These are phyloP conservation scores for Clavispora phyllophila DNA, from an alignment of 805 yeast genomes.

Conservation along the genomic window DNA sequence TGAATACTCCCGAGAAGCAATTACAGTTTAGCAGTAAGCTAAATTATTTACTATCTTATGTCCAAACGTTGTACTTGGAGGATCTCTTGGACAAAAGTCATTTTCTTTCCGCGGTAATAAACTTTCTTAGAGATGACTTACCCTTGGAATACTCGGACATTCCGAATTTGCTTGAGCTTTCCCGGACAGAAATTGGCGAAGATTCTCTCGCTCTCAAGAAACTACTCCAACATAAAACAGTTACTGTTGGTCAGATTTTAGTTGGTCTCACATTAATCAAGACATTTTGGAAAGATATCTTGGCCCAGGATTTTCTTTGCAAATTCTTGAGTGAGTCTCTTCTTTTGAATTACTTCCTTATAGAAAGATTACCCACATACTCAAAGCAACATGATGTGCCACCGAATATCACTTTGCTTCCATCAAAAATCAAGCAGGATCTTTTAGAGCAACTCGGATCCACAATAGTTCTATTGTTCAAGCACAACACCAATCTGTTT, in stretches of 20 bases:
- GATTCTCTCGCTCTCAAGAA: slow-evolving; percentile 10
- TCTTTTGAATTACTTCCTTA: slow-evolving; percentile 41
- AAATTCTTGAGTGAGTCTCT: slow-evolving; percentile 63
- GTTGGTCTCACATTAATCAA: slow-evolving; percentile 45
- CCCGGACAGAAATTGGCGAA: slow-evolving; percentile 18
- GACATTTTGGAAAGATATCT: slow-evolving; percentile 67
- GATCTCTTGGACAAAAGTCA: slow-evolving; percentile 56
- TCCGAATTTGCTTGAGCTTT: slow-evolving; percentile 18
- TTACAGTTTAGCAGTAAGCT: slow-evolving; percentile 46
- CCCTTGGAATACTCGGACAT: slow-evolving; percentile 26
- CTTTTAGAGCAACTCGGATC: slow-evolving; percentile 24
- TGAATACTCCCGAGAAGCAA: slow-evolving; percentile 25
- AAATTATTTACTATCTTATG: slow-evolving; percentile 54
- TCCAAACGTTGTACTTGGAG: slow-evolving; percentile 65
- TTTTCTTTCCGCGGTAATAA: slow-evolving; percentile 61
- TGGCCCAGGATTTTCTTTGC: slow-evolving; percentile 50
- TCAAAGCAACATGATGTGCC: slow-evolving; percentile 1
- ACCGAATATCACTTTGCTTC: slow-evolving; percentile 8
- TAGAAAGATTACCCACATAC: slow-evolving; percentile 25
- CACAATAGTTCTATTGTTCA: slow-evolving; percentile 38
- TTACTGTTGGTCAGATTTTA: slow-evolving; percentile 33
- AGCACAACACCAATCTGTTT: slow-evolving; percentile 52
- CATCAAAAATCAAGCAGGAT: slow-evolving; percentile 20
- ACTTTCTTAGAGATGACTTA: slow-evolving; percentile 39
- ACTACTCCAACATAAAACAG: slow-evolving; percentile 5